Percentiles rank a stretch among this genome's conserved stretches.
Conservation (phyloP, 2,329 filamentous ascomycete genomes). For the Byssoonygena ceratinophila region DNA sequence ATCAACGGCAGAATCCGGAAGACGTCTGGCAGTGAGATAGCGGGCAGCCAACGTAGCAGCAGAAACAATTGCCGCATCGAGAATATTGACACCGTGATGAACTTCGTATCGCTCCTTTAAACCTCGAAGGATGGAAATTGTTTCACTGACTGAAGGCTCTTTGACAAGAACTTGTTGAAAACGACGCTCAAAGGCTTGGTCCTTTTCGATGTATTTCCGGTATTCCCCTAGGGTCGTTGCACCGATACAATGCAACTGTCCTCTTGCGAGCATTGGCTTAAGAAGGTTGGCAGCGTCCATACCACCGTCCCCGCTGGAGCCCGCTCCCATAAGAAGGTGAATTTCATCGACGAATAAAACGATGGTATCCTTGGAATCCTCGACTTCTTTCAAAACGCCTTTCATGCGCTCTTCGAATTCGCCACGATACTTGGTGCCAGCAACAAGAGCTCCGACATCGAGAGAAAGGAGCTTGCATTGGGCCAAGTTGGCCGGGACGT, state of each 20-base stretch:
- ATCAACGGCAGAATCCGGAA: constrained; percentile 95
- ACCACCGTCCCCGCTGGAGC: constrained; percentile 84
- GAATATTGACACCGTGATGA: constrained; percentile 93
- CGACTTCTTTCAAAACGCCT: constrained; percentile 92
- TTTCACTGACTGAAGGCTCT: constrained; percentile 79
- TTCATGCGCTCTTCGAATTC: constrained; percentile 99
- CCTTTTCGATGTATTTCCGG: constrained; percentile 98
- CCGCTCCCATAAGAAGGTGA: constrained; percentile 94
- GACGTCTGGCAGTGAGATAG: constrained; percentile 79
- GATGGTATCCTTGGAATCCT: constrained; percentile 90
- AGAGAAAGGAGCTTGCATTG: constrained; percentile 89
- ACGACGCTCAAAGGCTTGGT: constrained; percentile 91
- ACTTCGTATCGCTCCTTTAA: constrained; percentile 97
- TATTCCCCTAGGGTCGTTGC: constrained; percentile 93
- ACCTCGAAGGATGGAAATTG: constrained; percentile 94
- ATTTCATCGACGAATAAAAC: constrained; percentile 98
- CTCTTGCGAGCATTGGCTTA: constrained; percentile 95
- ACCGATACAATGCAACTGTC: constrained; percentile 94
- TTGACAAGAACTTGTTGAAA: constrained; percentile 98
- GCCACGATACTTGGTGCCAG: constrained; percentile 95
- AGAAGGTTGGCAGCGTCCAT: constrained; percentile 98
- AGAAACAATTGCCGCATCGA: constrained; percentile 84
- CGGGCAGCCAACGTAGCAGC: constrained; percentile 84
- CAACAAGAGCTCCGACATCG: constrained; percentile 88
- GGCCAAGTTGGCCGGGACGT: constrained; percentile 90